These are phyloP conservation scores for Linum trigynum DNA, from an alignment of 345 rosid genomes.

Conservation along the genomic window DNA sequence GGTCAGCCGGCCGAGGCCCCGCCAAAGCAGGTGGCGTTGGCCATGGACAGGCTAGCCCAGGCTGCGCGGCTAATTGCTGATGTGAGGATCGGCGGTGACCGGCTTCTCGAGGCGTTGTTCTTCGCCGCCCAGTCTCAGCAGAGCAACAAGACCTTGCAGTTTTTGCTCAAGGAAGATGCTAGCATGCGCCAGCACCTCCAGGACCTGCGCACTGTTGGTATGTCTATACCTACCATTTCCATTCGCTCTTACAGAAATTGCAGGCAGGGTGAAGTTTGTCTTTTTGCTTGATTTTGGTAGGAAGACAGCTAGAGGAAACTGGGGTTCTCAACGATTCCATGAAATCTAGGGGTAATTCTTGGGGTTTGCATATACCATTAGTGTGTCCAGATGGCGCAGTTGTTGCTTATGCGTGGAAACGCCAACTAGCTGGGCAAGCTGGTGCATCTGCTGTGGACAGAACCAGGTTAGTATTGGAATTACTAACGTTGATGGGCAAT, in stretches of 20 bases:
- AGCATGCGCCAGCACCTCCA: conserved; percentile 83
- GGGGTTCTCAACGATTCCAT: conserved; percentile 79
- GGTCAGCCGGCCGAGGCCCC: conserved; percentile 56
- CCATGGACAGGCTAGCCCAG: conserved; percentile 83
- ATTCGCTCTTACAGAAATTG: neutral
- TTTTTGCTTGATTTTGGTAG: conserved; percentile 26
- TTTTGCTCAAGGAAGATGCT: conserved; percentile 59
- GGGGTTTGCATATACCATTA: conserved; percentile 94
- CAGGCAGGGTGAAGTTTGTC: neutral
- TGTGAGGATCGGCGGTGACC: conserved; percentile 79
- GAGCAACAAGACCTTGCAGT: conserved; percentile 45
- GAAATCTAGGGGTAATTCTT: conserved; percentile 62
- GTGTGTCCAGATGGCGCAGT: conserved; percentile 98
- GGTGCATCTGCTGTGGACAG: conserved; percentile 99
- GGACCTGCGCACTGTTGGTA: conserved; percentile 70
- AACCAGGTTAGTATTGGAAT: conserved; percentile 46
- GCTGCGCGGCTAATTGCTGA: conserved; percentile 87
- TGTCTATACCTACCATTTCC: neutral
- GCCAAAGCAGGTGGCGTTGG: conserved; percentile 87
- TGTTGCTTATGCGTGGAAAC: conserved; percentile 96
- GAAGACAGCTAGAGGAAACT: conserved; percentile 79
- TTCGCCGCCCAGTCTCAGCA: conserved; percentile 59
- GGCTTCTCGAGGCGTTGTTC: conserved; percentile 82
- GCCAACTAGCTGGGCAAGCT: conserved; percentile 98
- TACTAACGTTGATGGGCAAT: too few relatives aligned